Evolutionary conservation across 257 asterid species (phyloP), one percentile per base, ranked within the genome.

Genomic region (Scutellaria barbata): DNA sequence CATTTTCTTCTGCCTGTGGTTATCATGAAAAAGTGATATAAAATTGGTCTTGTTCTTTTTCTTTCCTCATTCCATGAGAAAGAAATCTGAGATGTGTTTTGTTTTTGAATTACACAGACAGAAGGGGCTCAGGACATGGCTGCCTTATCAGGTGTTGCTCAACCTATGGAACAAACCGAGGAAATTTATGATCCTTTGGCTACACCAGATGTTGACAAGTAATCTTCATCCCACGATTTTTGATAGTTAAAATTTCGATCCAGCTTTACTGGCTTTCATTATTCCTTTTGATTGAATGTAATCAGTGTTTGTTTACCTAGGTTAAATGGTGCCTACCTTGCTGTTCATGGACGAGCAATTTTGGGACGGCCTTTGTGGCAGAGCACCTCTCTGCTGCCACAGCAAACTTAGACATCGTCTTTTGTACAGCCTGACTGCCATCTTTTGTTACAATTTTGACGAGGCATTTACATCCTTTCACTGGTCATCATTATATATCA

Each of bases 341-440:
- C 87, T 73, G 89, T 88, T 70, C 98, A 92, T 74, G 90, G 88
- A 77, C 82, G 89, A 59, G 86, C 95, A 42, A 90, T 92, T 79
- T 69, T 88, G 84, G 98, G 97, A 77, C 81, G 95, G 83, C 88
- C 97, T 6, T 73, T 90, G 90, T 92, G 98, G 98, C 95, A 77
- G 91, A 92, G 79, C 82, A 85, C 94, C 40, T 84, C 90, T 47
- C 78, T 77, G 0, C 74, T 80, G 71, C 69, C 86, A 22, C 81
- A 74, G 69, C 84, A 83, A 79, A 74, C 72, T 60, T 83, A 82
- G 70, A 73, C 10, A 43, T 30, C 5, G 35, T 30, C 35, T 30
- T 30, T 30, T 30, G 35, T 30, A 30, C 35, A 30, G 35, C 35
- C 35, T 30, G 35, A 30, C 35, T 30, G 35, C 35, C 35, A 30